These are phyloP conservation scores for Beauveria varroae DNA, from an alignment of 2,329 filamentous ascomycete genomes.

Conservation along the genomic window DNA sequence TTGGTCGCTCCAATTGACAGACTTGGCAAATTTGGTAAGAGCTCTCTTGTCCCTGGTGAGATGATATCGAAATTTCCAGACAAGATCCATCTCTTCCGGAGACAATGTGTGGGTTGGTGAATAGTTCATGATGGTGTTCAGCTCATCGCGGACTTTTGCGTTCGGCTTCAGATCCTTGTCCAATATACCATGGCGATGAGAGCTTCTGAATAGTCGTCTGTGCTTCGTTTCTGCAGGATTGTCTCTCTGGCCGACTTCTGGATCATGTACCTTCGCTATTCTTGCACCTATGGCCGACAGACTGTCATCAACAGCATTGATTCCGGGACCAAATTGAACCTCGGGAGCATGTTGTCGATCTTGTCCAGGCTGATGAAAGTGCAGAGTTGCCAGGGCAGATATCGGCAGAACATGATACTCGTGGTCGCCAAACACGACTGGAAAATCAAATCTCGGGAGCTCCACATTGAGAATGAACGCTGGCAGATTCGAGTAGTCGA, in stretches of 20 bases:
- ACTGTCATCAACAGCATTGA: constrained; percentile 57
- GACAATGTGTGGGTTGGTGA: constrained; percentile 84
- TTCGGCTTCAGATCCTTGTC: constrained; percentile 96
- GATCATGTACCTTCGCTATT: constrained; percentile 83
- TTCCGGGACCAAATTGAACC: constrained; percentile 84
- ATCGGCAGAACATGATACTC: constrained; percentile 83
- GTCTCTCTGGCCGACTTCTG: constrained; percentile 79
- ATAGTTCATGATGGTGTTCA: constrained; percentile 86
- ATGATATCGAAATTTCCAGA: constrained; percentile 97
- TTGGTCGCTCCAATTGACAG: constrained; percentile 85
- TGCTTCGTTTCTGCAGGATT: constrained; percentile 97
- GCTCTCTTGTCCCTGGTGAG: constrained; percentile 86
- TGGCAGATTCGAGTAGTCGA: constrained; percentile 38
- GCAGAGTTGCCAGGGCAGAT: constrained; percentile 59
- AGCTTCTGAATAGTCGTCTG: constrained; percentile 80
- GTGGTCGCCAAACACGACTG: constrained; percentile 88
- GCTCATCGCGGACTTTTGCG: constrained; percentile 86
- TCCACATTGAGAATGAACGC: constrained; percentile 84
- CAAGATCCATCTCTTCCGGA: constrained; percentile 86
- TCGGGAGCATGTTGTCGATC: constrained; percentile 75
- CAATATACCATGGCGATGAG: constrained; percentile 81
- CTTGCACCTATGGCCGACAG: constrained; percentile 45
- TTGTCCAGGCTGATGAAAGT: constrained; percentile 50
- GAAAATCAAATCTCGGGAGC: constrained; percentile 89
- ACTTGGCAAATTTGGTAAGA: constrained; percentile 96